These are phyloP conservation scores for Parascedosporium putredinis DNA, from an alignment of 2,329 filamentous ascomycete genomes.

Conservation along the genomic window DNA sequence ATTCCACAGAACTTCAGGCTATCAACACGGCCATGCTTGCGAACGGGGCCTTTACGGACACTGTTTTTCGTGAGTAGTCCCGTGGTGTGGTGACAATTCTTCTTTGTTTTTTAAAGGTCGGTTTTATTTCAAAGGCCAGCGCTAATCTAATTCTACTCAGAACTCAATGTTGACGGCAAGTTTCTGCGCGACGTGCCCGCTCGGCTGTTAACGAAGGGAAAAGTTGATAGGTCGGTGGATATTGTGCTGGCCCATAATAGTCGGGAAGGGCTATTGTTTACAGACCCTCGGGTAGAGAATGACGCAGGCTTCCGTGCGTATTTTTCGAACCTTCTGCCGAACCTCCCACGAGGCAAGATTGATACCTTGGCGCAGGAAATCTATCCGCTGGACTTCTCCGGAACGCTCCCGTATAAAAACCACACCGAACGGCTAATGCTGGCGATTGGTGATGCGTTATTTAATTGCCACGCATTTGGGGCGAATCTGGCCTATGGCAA, in stretches of 20 bases:
- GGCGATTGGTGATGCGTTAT: slow-evolving; percentile 28
- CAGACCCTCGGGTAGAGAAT: slow-evolving; percentile 22
- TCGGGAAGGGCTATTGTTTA: slow-evolving; percentile 34
- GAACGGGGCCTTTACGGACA: slow-evolving; percentile 12
- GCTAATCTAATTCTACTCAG: too few species aligned
- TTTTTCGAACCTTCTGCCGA: slow-evolving; percentile 19
- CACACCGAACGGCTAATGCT: slow-evolving; percentile 12
- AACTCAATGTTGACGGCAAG: slow-evolving; percentile 24
- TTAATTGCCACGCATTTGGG: slow-evolving; percentile 41
- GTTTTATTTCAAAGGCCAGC: too few species aligned
- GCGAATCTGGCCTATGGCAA: slow-evolving; percentile 33
- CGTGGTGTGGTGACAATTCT: too few species aligned
- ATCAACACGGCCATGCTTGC: slow-evolving; percentile 21
- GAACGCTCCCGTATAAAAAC: background rate
- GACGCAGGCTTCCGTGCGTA: slow-evolving; percentile 27
- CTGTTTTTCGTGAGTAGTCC: slow-evolving; percentile 16
- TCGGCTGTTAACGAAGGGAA: slow-evolving; percentile 17
- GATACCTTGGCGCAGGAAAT: slow-evolving; percentile 27
- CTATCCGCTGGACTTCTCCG: slow-evolving; percentile 9
- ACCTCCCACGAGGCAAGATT: slow-evolving; percentile 14
- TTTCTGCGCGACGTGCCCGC: slow-evolving; percentile 21
- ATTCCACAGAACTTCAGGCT: slow-evolving; percentile 10
- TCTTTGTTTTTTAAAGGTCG: too few species aligned
- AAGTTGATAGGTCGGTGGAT: slow-evolving; percentile 17
- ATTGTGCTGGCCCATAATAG: slow-evolving; percentile 24